Evolutionary conservation across 2,329 filamentous ascomycete species (phyloP), one percentile per base, ranked within the genome.

Genomic region (Tolypocladium ophioglossoides): DNA sequence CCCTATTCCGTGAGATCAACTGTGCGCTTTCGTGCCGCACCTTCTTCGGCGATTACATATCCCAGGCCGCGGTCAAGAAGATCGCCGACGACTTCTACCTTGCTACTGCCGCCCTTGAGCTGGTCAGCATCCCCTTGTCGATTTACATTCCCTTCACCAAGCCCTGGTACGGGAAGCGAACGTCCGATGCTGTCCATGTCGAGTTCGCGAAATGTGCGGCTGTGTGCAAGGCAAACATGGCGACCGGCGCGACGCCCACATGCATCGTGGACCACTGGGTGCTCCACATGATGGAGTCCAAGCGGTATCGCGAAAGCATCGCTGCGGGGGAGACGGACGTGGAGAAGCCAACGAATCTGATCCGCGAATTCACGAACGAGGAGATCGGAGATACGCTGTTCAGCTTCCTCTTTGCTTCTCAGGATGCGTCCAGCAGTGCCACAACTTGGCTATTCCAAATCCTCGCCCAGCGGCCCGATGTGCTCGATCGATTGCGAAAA

Each of bases 91-190:
- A 97, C 73, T 99, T 96, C 76, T 97, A 95, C 73, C 82, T 92
- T 60, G 95, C 97, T 68, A 97, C 94, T 16, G 92, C 88, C 55
- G 94, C 94, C 24, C 82, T 97, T 62, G 94, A 99, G 72, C 82
- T 97, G 49, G 94, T 99, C 78, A 97, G 97, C 78, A 96, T 97
- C 77, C 92, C 94, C 56, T n/a, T n/a, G n/a, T n/a, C n/a, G n/a
- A 87, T 97, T 73, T 96, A 97, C 68, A 73, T 97, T 41, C 92
- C 92, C 40, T 97, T 83, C 78, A 96, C 91, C 68, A 92, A 91
- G 77, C 91, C 91, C 6, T 97, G 91, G 91, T 95, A 95, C 67
- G 94, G 92, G 64, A 96, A 96, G 80, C n/a, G n/a, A n/a, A n/a
- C n/a, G n/a, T n/a, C n/a, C n/a, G 95, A 91, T 76, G 90, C 91